phyloP scores from a whole-genome alignment of 2,329 filamentous ascomycete genomes.

The Teratosphaeria pseudoeucalypti region DNA sequence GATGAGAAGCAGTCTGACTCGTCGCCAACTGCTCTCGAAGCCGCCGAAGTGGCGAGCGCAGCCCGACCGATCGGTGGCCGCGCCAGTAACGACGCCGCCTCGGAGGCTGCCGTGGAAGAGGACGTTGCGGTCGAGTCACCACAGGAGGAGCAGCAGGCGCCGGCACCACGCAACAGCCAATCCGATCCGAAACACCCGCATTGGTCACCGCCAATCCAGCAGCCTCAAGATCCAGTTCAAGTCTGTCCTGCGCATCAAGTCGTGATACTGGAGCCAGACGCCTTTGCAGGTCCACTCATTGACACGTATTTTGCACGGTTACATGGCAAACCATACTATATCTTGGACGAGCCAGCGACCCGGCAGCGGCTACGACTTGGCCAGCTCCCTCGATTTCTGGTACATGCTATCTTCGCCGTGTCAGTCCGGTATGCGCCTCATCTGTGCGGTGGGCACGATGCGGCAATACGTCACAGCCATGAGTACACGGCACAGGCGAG shows the following conservation, averaged over 20 bases:
- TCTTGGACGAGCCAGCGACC: constrained; percentile 66
- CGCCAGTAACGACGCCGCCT: not conserved
- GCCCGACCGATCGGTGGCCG: not conserved
- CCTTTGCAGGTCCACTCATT: constrained; percentile 30
- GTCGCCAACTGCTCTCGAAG: constrained; percentile 14
- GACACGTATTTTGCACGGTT: constrained; percentile 72
- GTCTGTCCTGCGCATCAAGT: not conserved
- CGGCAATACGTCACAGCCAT: constrained; percentile 57
- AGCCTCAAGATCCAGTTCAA: not conserved
- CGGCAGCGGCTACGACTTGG: constrained; percentile 61
- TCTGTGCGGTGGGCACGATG: constrained; percentile 52
- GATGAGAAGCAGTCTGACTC: constrained; percentile 38
- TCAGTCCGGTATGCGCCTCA: constrained; percentile 57
- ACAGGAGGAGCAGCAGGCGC: not conserved
- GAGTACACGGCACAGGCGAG: constrained; percentile 64
- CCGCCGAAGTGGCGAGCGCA: constrained; percentile 3
- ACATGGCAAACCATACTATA: constrained; percentile 72
- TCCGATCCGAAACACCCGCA: not conserved
- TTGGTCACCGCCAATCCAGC: not conserved
- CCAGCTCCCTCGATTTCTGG: constrained; percentile 46
- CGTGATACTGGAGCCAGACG: not conserved
- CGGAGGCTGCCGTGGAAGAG: not conserved
- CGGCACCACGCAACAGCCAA: not conserved
- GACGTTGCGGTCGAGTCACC: not conserved
- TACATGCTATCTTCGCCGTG: constrained; percentile 44